Base-by-base conservation (phyloP, 2,329 filamentous ascomycete genomes). In the Ceratocystis cubensis region DNA sequence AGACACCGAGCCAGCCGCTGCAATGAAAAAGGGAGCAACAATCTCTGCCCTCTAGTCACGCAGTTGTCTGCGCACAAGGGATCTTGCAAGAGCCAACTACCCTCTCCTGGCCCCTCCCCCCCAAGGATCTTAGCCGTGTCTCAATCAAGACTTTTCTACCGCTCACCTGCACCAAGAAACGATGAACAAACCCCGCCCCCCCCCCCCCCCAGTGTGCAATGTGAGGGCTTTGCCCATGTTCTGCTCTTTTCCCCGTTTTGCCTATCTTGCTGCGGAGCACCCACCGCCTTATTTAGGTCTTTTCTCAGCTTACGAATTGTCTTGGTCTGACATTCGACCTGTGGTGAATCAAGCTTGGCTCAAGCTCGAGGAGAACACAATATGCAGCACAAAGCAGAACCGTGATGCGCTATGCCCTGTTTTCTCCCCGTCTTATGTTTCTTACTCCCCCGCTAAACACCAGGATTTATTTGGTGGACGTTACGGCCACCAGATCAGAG, bases 371-470 rank as follows among this genome's bases (percentile, higher is more conserved):
- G 4, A 33, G 6, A 37, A 37, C 25, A 59, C 30, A 59, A 41
- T 41, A 15, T 41, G 37, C 37, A 59, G 22, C 5, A 33, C 10
- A 37, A 59, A 5, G 6, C 30, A 37, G n/a, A 37, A 1, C 6
- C 17, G 25, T 59, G n/a, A 33, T 33, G n/a, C 25, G 25, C 25
- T 30, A n/a, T 59, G n/a, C 33, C 28, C 56, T 30, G 56, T 13
- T 59, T 59, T 37, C 56, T 59, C 56, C 56, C 56, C 56, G 56
- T 59, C 56, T 33, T 30, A 59, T 59, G 7, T 59, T 17, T 20
- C 28, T 59, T 59, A 59, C 25, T 20, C 37, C 56, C 56, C 56
- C 56, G 56, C 28, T 15, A 20, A 59, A 30, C 56, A 13, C 8
- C 15, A 25, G 8, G 10, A 7, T n/a, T 37, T 59, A 7, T n/a